Percentiles rank a stretch among this genome's conserved stretches.
These are phyloP conservation scores for Tagetes erecta DNA, from an alignment of 129 eudicot genomes.

Conservation along the genomic window DNA sequence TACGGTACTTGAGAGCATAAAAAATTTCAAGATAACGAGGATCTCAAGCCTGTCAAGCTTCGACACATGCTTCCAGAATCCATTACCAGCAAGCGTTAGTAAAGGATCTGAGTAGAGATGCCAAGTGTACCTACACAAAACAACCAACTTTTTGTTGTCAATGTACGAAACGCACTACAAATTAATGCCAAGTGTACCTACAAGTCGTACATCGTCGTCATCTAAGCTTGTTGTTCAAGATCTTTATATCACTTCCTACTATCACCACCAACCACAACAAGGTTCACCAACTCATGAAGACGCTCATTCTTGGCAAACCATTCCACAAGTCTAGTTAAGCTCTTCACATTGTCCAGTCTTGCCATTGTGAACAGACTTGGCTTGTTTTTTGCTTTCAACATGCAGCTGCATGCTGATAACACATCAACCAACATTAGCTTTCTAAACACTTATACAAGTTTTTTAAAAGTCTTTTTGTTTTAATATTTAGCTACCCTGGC, in stretches of 20 bases:
- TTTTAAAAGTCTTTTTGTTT: too few relatives aligned
- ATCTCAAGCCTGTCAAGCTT: conserved; percentile 44
- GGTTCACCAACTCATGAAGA: conserved; percentile 48
- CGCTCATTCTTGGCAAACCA: conserved; percentile 42
- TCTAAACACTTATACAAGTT: too few relatives aligned
- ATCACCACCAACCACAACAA: conserved; percentile 51
- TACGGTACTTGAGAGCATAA: conserved; percentile 41
- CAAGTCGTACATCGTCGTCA: conserved; percentile 47
- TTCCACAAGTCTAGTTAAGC: conserved; percentile 47
- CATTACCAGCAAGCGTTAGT: conserved; percentile 48
- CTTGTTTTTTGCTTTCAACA: conserved; percentile 43
- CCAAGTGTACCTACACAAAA: conserved; percentile 44
- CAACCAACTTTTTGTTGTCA: neutral
- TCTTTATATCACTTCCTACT: conserved; percentile 49
- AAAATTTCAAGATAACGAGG: conserved; percentile 53
- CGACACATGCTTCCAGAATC: conserved; percentile 48
- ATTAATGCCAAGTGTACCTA: neutral
- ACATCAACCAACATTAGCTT: neutral
- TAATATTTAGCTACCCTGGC: too few relatives aligned
- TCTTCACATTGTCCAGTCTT: conserved; percentile 45
- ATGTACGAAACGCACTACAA: too few relatives aligned
- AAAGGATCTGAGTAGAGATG: conserved; percentile 46
- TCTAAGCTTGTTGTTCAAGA: conserved; percentile 45
- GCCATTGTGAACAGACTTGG: conserved; percentile 52
- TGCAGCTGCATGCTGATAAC: conserved; percentile 45